phyloP scores from a whole-genome alignment of 805 yeast genomes.

The Candida stauntonica region DNA sequence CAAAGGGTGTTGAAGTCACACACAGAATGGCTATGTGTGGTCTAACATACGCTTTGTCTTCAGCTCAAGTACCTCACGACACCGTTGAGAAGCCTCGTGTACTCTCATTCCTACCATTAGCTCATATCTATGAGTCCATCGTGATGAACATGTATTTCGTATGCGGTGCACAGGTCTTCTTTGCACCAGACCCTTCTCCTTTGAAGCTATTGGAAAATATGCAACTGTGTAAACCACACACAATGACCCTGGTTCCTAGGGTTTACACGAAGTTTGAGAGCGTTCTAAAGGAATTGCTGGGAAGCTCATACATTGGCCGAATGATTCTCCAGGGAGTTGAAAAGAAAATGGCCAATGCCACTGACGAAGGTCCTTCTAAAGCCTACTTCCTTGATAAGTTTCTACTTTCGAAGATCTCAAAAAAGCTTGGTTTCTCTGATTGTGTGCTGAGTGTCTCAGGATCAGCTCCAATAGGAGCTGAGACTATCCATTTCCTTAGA shows the following conservation, averaged over 20 bases:
- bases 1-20: conserved; percentile 55
- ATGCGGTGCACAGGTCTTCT: conserved; percentile 41
- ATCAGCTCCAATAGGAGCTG: conserved; percentile 58
- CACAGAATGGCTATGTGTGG: conserved; percentile 42
- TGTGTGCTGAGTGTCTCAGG: conserved; percentile 37
- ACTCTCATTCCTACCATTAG: conserved; percentile 47
- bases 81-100: conserved; percentile 27
- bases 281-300: conserved; percentile 32
- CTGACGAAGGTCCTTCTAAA: conserved; percentile 5
- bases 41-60: conserved; percentile 26
- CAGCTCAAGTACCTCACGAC: conserved; percentile 6
- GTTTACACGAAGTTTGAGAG: conserved; percentile 49
- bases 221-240: conserved; percentile 40
- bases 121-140: conserved; percentile 56
- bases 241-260: conserved; percentile 51
- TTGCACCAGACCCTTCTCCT: conserved; percentile 42
- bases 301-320: conserved; percentile 12
- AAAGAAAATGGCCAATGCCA: conserved; percentile 11
- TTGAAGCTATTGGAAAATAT: conserved; percentile 47
- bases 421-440: conserved; percentile 36
- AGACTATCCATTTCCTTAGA: conserved; percentile 49
- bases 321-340: conserved; percentile 14
- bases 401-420: conserved; percentile 34
- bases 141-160: conserved; percentile 28
- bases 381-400: conserved; percentile 11